These are phyloP conservation scores for Pyrenophora seminiperda DNA, from an alignment of 2,329 filamentous ascomycete genomes.

Conservation along the genomic window DNA sequence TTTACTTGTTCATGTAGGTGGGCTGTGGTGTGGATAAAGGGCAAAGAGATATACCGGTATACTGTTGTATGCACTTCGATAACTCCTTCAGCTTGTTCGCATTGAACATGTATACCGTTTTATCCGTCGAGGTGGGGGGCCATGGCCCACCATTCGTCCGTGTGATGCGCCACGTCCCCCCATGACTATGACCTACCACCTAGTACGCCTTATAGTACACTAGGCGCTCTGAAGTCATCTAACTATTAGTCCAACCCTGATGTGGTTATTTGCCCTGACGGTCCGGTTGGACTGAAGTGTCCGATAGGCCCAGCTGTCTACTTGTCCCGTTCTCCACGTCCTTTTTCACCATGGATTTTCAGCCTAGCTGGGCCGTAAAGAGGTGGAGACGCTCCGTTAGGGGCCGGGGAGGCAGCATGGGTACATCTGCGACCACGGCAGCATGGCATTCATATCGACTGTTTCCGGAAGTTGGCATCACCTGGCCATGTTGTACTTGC, in stretches of 20 bases:
- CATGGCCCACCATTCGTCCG: slow-evolving; percentile 10
- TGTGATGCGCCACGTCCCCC: slow-evolving; percentile 6
- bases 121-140: neutral
- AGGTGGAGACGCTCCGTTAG: too few relatives aligned
- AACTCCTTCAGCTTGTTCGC: slow-evolving; percentile 11
- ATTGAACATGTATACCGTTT: neutral
- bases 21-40: neutral
- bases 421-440: slow-evolving; percentile 28
- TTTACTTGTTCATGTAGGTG: too few relatives aligned
- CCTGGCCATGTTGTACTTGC: slow-evolving; percentile 16
- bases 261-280: slow-evolving; percentile 18
- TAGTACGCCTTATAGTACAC: neutral
- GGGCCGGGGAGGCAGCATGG: slow-evolving; percentile 17
- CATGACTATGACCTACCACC: slow-evolving; percentile 13
- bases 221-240: slow-evolving; percentile 14
- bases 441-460: slow-evolving; percentile 4
- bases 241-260: slow-evolving; percentile 2
- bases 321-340: neutral
- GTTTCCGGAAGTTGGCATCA: slow-evolving; percentile 16
- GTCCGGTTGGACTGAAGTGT: neutral
- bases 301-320: slow-evolving; percentile 11
- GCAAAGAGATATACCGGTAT: slow-evolving; percentile 9
- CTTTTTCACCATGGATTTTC: slow-evolving; percentile 4
- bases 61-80: slow-evolving; percentile 17
- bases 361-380: slow-evolving; percentile 5